Conservation (phyloP, 768 basidiomycete genomes). For the Lactifluus rugatus region DNA sequence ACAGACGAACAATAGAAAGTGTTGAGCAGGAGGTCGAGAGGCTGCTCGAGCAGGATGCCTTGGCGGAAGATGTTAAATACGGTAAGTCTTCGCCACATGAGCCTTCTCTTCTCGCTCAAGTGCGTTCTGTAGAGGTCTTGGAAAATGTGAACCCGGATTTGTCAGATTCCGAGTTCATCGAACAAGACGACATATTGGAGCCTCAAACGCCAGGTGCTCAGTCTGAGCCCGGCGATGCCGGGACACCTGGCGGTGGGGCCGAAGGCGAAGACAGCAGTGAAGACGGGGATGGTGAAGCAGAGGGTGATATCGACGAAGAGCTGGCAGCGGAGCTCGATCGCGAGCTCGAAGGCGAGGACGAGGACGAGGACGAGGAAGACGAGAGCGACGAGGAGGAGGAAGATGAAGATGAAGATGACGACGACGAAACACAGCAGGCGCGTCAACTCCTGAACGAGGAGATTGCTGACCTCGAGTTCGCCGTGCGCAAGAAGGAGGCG, state of each 20-base stretch:
- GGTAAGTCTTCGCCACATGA: conserved; percentile 32
- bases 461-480: conserved; percentile 80
- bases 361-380: conserved; percentile 48
- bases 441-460: conserved; percentile 80
- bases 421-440: conserved; percentile 61
- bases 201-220: conserved; percentile 61
- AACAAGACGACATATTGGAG: conserved; percentile 49
- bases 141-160: conserved; percentile 88
- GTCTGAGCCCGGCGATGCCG: conserved; percentile 55
- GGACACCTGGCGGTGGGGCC: conserved; percentile 47
- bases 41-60: conserved; percentile 67
- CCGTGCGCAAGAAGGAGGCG: conserved; percentile 72
- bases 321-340: conserved; percentile 80
- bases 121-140: conserved; percentile 48
- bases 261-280: conserved; percentile 52
- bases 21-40: conserved; percentile 91
- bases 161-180: conserved; percentile 81
- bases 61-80: conserved; percentile 68
- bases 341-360: conserved; percentile 63
- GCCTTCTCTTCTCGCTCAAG: background rate
- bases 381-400: conserved; percentile 66
- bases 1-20: conserved; percentile 82
- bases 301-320: conserved; percentile 82
- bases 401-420: conserved; percentile 66
- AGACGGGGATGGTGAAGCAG: conserved; percentile 47